These are phyloP conservation scores for Eucalyptus albens DNA, from an alignment of 345 rosid species.

Conservation along the genomic window DNA sequence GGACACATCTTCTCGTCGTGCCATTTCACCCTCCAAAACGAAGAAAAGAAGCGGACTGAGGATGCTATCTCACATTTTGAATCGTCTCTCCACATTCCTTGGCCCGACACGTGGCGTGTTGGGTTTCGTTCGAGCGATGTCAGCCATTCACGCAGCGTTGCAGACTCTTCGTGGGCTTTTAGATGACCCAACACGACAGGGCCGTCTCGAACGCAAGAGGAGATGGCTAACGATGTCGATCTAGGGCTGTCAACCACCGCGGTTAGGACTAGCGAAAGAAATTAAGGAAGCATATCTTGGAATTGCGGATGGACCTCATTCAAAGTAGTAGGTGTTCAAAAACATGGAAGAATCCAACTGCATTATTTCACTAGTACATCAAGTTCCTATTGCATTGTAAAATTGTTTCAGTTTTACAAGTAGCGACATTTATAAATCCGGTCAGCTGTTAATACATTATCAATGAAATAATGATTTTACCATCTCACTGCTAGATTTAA, in stretches of 20 bases:
- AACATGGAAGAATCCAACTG: background rate
- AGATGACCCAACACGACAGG: background rate
- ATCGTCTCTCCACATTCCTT: background rate
- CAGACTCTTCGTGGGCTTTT: background rate
- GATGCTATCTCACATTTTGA: background rate
- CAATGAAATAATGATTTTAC: too few relatives aligned
- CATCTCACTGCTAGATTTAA: too few relatives aligned
- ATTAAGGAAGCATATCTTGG: background rate
- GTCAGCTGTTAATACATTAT: too few relatives aligned
- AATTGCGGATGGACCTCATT: background rate
- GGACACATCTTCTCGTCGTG: too few relatives aligned
- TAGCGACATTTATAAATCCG: too few relatives aligned
- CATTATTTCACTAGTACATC: too few relatives aligned
- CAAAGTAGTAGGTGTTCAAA: too few relatives aligned
- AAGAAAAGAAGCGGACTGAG: background rate
- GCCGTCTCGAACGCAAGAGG: background rate
- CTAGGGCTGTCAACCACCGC: background rate
- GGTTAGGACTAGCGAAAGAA: background rate
- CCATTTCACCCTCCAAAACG: background rate
- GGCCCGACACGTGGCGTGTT: background rate
- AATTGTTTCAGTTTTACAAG: too few relatives aligned
- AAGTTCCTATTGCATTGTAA: too few relatives aligned
- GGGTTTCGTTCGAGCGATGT: background rate
- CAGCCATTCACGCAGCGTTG: accelerated
- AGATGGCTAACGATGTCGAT: background rate